phyloP scores from a whole-genome alignment of 1,139 yeast genomes.

The Kodamaea sp. region DNA sequence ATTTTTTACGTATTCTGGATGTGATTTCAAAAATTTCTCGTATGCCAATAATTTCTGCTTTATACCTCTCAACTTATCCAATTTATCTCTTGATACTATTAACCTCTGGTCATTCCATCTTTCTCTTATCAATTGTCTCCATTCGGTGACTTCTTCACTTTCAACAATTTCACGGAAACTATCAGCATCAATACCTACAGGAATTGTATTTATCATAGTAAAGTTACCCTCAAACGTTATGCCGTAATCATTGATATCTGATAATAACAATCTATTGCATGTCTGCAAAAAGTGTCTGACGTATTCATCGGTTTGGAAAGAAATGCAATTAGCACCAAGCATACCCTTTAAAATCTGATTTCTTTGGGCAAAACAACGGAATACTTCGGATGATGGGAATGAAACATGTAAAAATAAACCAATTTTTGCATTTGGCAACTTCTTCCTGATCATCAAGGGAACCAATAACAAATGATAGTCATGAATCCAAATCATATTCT shows the following conservation, averaged over 20 bases:
- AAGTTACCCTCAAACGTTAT: slow-evolving; percentile 64
- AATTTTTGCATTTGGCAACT: slow-evolving; percentile 78
- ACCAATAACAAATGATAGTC: slow-evolving; percentile 89
- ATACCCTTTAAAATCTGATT: slow-evolving; percentile 74
- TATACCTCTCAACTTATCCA: slow-evolving; percentile 84
- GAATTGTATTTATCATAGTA: slow-evolving; percentile 63
- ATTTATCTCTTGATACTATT: slow-evolving; percentile 83
- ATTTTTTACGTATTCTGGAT: slow-evolving; percentile 68
- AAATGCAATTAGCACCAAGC: slow-evolving; percentile 82
- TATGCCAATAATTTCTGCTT: slow-evolving; percentile 85
- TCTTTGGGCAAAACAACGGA: slow-evolving; percentile 89
- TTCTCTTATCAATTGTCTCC: slow-evolving; percentile 71
- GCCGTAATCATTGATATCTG: slow-evolving; percentile 79
- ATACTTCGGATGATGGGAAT: slow-evolving; percentile 94
- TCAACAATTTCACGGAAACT: slow-evolving; percentile 47
- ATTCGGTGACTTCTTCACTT: slow-evolving; percentile 54
- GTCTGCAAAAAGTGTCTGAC: slow-evolving; percentile 93
- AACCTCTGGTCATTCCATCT: slow-evolving; percentile 72
- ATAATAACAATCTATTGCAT: slow-evolving; percentile 75
- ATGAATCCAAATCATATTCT: slow-evolving; percentile 76
- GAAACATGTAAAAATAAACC: slow-evolving; percentile 93
- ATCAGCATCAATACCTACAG: slow-evolving; percentile 85
- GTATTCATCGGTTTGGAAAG: slow-evolving; percentile 90
- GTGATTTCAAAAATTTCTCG: slow-evolving; percentile 64
- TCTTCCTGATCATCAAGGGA: slow-evolving; percentile 76